phyloP scores from a whole-genome alignment of 2,329 filamentous ascomycete genomes.

The Pochonia chlamydosporia region DNA sequence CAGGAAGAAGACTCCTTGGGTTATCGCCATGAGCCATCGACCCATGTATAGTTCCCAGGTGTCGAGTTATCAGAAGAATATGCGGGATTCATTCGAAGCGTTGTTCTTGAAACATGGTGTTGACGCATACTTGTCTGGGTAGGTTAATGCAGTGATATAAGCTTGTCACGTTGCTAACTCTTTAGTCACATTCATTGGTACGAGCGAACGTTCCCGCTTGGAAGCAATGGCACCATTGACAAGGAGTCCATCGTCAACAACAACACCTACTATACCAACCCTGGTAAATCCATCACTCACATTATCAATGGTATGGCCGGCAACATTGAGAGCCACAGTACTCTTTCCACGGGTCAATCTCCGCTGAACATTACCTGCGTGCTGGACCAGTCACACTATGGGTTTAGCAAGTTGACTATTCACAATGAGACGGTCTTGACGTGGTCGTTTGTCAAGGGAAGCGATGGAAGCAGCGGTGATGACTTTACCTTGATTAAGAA shows the following conservation, averaged over 20 bases:
- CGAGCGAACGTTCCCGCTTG: slow-evolving; percentile 15
- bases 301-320: slow-evolving; percentile 48
- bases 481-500: slow-evolving; percentile 19
- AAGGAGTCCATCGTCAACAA: slow-evolving; percentile 34
- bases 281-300: slow-evolving; percentile 42
- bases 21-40: slow-evolving; percentile 41
- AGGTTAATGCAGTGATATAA: too few species aligned
- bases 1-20: slow-evolving; percentile 40
- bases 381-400: slow-evolving; percentile 39
- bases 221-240: slow-evolving; percentile 32
- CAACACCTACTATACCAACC: slow-evolving; percentile 41
- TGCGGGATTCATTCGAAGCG: slow-evolving; percentile 39
- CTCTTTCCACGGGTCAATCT: slow-evolving; percentile 20
- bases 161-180: too few species aligned
- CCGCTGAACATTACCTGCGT: slow-evolving; percentile 35
- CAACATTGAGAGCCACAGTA: slow-evolving; percentile 44
- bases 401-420: slow-evolving; percentile 34
- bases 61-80: slow-evolving; percentile 35
- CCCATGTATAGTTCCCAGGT: slow-evolving; percentile 41
- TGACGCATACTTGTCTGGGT: slow-evolving; percentile 34
- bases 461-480: slow-evolving; percentile 32
- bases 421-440: slow-evolving; percentile 31
- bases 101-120: slow-evolving; percentile 38
- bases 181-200: slow-evolving; percentile 16
- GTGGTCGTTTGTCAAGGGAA: slow-evolving; percentile 41